Evolutionary conservation across 306 rosid species (phyloP).

Genomic region (Rosa rugosa): DNA sequence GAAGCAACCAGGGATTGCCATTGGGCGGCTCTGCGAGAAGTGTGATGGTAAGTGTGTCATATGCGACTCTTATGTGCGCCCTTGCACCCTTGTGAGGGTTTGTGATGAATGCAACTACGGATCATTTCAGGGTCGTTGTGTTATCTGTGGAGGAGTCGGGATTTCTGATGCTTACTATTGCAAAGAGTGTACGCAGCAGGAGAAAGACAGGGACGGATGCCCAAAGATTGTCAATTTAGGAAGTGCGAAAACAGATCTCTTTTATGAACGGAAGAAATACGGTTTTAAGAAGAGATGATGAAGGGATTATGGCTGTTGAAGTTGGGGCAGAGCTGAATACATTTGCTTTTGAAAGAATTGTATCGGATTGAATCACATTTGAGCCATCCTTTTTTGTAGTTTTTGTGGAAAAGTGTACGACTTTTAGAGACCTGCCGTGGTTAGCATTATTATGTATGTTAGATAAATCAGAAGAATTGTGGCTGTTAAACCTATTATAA

Average conservation of each 20-base stretch:
- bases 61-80: conserved; percentile 86
- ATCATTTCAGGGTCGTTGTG: conserved; percentile 81
- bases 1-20: conserved; percentile 87
- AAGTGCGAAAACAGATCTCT: conserved; percentile 80
- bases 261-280: conserved; percentile 86
- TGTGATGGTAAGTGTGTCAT: conserved; percentile 88
- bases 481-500: background rate
- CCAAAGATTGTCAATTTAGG: conserved; percentile 92
- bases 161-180: conserved; percentile 93
- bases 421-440: background rate
- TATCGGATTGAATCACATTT: background rate
- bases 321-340: background rate
- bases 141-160: conserved; percentile 89
- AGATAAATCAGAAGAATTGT: background rate
- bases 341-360: background rate
- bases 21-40: conserved; percentile 80
- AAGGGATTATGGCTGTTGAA: background rate
- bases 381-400: background rate
- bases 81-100: conserved; percentile 87
- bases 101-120: conserved; percentile 86
- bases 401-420: background rate
- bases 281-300: conserved; percentile 87
- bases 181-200: conserved; percentile 97
- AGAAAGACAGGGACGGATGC: conserved; percentile 93
- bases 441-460: too few species aligned